Evolutionary conservation across 306 rosid genomes (phyloP).

Genomic region (Trifolium fragiferum): DNA sequence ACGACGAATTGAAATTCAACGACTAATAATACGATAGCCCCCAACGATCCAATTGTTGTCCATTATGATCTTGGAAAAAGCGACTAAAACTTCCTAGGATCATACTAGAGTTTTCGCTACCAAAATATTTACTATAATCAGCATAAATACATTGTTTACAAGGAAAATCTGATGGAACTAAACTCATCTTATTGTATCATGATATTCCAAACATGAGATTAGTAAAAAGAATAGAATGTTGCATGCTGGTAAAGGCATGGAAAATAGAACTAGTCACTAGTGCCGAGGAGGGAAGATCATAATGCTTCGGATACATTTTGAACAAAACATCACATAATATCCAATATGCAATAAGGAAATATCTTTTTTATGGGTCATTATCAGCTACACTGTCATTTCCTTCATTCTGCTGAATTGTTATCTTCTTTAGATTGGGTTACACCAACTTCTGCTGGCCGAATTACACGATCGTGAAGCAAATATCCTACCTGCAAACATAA

Average conservation of each 20-base stretch:
- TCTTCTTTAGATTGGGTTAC: constrained; percentile 62
- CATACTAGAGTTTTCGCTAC: neutral
- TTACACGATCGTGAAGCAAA: constrained; percentile 73
- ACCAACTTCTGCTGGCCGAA: constrained; percentile 94
- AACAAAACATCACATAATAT: constrained; percentile 28
- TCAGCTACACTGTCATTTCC: constrained; percentile 26
- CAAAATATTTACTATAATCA: neutral
- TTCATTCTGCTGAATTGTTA: constrained; percentile 37
- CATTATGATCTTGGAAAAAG: neutral
- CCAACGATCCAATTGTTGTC: neutral
- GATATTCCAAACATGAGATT: constrained; percentile 20
- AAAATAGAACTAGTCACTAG: neutral
- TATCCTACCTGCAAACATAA: constrained; percentile 71
- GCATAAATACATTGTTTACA: too few species aligned
- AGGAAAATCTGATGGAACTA: neutral
- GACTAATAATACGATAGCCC: too few species aligned
- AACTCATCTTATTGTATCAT: neutral
- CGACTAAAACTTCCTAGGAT: too few species aligned
- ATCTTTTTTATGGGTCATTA: constrained; percentile 38
- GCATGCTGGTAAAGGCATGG: constrained; percentile 1
- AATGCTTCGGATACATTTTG: constrained; percentile 27
- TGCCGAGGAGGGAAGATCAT: constrained; percentile 10
- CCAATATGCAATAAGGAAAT: constrained; percentile 14
- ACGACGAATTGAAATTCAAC: too few species aligned
- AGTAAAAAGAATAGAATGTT: constrained; percentile 37